Conservation (phyloP, 345 rosid genomes). For the Citrus hindsii region DNA sequence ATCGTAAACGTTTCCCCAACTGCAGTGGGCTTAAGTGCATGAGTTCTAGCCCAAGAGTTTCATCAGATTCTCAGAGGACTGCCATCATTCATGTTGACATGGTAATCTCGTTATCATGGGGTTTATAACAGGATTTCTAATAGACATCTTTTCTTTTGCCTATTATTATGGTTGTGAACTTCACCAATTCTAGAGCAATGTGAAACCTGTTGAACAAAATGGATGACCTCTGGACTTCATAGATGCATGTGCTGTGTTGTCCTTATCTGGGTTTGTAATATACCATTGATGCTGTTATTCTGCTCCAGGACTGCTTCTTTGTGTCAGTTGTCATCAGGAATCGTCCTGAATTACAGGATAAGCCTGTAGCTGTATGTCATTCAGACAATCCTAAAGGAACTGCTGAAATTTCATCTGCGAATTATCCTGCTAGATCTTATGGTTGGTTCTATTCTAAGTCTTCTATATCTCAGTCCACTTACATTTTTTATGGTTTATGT, state of each 20-base stretch:
- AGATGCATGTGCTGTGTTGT: background rate
- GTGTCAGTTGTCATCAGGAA: conserved; percentile 84
- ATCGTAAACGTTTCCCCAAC: conserved; percentile 65
- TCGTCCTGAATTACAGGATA: conserved; percentile 63
- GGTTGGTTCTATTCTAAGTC: conserved; percentile 47
- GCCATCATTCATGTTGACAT: conserved; percentile 78
- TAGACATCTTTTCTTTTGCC: background rate
- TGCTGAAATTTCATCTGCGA: conserved; percentile 97
- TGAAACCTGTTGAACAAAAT: conserved; percentile 3
- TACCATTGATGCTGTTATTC: conserved; percentile 21
- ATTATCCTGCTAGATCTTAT: conserved; percentile 85
- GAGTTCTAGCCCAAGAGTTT: conserved; percentile 31
- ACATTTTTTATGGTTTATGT: conserved; percentile 4
- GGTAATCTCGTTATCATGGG: conserved; percentile 41
- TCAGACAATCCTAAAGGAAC: conserved; percentile 93
- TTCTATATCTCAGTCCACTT: conserved; percentile 18
- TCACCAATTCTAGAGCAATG: background rate
- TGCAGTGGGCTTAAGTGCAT: conserved; percentile 32
- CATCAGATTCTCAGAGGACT: conserved; percentile 34
- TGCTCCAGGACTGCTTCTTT: conserved; percentile 88
- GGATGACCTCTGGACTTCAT: background rate
- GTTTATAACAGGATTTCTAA: conserved; percentile 4
- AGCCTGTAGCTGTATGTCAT: conserved; percentile 91
- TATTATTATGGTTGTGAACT: background rate
- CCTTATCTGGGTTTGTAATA: background rate